Percentiles rank a stretch among this genome's conserved stretches.
Evolutionary conservation across 805 yeast genomes (phyloP).

Genomic region (Starmerella riodocensis): DNA sequence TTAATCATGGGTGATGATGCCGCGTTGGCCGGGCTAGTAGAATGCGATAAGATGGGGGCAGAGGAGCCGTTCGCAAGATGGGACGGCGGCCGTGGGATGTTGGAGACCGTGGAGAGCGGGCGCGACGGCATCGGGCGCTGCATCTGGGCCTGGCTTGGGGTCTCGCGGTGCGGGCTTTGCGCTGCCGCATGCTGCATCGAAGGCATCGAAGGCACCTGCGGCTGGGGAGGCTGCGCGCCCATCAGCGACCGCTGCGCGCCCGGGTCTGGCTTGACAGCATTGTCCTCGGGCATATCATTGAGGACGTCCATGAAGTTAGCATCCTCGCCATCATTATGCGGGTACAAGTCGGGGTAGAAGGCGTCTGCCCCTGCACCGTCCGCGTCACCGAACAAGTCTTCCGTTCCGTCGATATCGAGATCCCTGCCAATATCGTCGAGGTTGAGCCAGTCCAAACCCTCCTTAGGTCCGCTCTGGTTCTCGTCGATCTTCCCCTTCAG

Average conservation of each 20-base stretch:
- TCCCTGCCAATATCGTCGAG: slow-evolving; percentile 17
- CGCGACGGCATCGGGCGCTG: too few relatives aligned
- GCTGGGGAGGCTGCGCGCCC: too few relatives aligned
- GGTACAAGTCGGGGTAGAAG: slow-evolving; percentile 5
- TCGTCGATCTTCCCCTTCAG: slow-evolving; percentile 3
- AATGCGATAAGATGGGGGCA: background rate
- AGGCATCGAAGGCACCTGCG: too few relatives aligned
- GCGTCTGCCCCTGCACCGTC: slow-evolving; percentile 1
- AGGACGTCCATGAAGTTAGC: slow-evolving; percentile 9
- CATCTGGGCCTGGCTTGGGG: too few relatives aligned
- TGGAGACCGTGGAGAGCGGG: too few relatives aligned
- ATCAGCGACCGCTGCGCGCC: too few relatives aligned
- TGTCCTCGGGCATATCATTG: slow-evolving; percentile 3
- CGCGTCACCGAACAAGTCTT: slow-evolving; percentile 9
- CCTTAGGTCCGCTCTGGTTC: slow-evolving; percentile 3
- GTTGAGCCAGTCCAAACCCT: slow-evolving; percentile 17
- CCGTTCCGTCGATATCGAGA: slow-evolving; percentile 2
- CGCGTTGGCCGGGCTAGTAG: background rate
- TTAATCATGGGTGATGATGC: slow-evolving; percentile 4
- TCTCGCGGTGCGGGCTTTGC: too few relatives aligned
- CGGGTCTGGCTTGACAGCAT: too few relatives aligned
- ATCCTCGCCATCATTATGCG: slow-evolving; percentile 3
- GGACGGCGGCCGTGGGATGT: too few relatives aligned
- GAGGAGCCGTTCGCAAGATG: too few relatives aligned
- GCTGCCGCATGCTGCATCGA: too few relatives aligned